These are phyloP conservation scores for Rubus idaeus DNA, from an alignment of 306 rosid species.

Conservation along the genomic window DNA sequence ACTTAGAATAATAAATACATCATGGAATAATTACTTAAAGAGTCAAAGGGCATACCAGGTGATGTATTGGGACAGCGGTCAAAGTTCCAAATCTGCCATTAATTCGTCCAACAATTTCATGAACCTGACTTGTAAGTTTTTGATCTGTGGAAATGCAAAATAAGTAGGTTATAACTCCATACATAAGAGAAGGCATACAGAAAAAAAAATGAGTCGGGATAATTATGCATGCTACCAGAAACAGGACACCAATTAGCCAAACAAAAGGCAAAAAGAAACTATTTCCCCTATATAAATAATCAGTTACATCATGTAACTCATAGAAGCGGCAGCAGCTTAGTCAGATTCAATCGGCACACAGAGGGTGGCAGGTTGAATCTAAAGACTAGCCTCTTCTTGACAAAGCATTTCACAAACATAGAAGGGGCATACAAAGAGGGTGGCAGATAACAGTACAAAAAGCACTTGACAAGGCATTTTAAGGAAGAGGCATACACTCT, in stretches of 20 bases:
- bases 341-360: background rate
- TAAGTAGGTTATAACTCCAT: slow-evolving; percentile 24
- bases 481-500: slow-evolving; percentile 60
- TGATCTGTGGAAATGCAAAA: slow-evolving; percentile 67
- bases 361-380: background rate
- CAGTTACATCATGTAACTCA: background rate
- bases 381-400: slow-evolving; percentile 15
- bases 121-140: slow-evolving; percentile 92
- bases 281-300: background rate
- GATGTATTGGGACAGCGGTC: slow-evolving; percentile 88
- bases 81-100: slow-evolving; percentile 85
- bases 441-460: slow-evolving; percentile 21
- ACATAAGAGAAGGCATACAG: background rate
- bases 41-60: slow-evolving; percentile 54
- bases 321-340: background rate
- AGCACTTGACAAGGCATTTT: slow-evolving; percentile 17
- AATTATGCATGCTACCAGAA: background rate
- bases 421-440: slow-evolving; percentile 46
- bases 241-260: background rate
- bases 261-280: background rate
- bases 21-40: slow-evolving; percentile 1
- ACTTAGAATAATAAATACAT: background rate
- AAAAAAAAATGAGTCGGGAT: background rate
- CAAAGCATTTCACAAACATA: slow-evolving; percentile 11
- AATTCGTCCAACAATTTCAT: slow-evolving; percentile 93